phyloP scores from a whole-genome alignment of 2,329 filamentous ascomycete genomes.

The Monosporascus sp. region DNA sequence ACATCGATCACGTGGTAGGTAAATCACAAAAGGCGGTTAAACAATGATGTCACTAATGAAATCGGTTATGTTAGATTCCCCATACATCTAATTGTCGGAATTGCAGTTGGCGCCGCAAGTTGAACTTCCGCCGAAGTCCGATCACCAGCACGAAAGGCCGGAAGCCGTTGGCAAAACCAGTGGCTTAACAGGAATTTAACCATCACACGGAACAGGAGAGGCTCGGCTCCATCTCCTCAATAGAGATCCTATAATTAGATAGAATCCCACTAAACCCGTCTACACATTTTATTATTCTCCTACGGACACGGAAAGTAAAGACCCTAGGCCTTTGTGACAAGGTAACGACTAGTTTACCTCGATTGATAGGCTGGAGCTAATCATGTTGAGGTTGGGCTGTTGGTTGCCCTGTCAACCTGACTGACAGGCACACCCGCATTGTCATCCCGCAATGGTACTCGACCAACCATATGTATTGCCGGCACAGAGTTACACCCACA shows the following conservation, averaged over 20 bases:
- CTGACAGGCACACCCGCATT: not conserved
- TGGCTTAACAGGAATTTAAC: no score
- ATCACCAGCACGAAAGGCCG: not conserved
- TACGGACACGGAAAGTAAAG: no score
- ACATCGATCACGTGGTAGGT: no score
- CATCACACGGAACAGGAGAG: no score
- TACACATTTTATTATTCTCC: no score
- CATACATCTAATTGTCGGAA: no score
- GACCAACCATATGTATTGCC: not conserved
- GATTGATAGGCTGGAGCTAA: not conserved
- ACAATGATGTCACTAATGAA: constrained; percentile 1
- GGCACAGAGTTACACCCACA: not conserved
- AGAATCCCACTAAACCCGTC: no score
- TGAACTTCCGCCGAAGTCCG: not conserved
- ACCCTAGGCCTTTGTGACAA: no score
- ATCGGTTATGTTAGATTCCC: not conserved
- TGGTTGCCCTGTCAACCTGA: not conserved
- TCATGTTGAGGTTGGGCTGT: not conserved
- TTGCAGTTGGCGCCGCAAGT: not conserved
- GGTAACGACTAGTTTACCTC: not conserved
- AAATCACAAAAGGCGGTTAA: not conserved
- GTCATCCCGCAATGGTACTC: not conserved
- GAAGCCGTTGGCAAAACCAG: no score
- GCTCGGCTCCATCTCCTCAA: no score
- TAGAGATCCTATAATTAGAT: no score